phyloP scores from a whole-genome alignment of 2,329 filamentous ascomycete genomes.

The Volutella citrinella region DNA sequence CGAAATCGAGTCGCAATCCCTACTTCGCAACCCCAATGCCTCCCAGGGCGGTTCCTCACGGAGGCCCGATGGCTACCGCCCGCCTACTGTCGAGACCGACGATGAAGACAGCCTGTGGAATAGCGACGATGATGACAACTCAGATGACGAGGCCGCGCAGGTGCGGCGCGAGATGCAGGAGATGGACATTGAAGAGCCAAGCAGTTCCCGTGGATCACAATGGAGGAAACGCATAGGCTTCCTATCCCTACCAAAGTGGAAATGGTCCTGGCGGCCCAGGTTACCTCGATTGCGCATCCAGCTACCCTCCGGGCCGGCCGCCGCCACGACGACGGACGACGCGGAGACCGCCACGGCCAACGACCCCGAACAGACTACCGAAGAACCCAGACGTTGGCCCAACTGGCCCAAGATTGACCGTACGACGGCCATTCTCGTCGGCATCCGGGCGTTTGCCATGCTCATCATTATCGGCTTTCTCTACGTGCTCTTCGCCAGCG shows the following conservation, averaged over 20 bases:
- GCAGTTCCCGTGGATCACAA: conserved; percentile 39
- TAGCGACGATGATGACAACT: conserved; percentile 41
- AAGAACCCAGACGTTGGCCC: conserved; percentile 21
- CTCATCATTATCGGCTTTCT: conserved; percentile 73
- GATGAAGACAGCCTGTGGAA: conserved; percentile 60
- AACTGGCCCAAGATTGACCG: conserved; percentile 39
- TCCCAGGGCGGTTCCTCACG: conserved; percentile 38
- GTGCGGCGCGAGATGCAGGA: conserved; percentile 83
- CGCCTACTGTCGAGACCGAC: conserved; percentile 77
- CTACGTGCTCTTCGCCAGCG: conserved; percentile 82
- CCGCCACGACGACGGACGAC: conserved; percentile 19
- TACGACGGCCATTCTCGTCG: conserved; percentile 53
- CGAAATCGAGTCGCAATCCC: conserved; percentile 73
- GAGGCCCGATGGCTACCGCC: conserved; percentile 62
- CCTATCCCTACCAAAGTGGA: conserved; percentile 52
- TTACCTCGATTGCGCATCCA: conserved; percentile 50
- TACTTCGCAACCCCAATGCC: conserved; percentile 59
- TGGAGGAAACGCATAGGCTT: conserved; percentile 57
- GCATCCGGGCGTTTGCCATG: conserved; percentile 72
- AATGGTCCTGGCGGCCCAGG: conserved; percentile 52
- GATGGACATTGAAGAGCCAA: conserved; percentile 77
- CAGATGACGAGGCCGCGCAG: conserved; percentile 55
- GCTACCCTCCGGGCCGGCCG: conserved; percentile 38
- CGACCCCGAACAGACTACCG: conserved; percentile 25
- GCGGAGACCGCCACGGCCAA: conserved; percentile 21